Conservation (phyloP, 441 rosid genomes). For the Populus trichocarpa region DNA sequence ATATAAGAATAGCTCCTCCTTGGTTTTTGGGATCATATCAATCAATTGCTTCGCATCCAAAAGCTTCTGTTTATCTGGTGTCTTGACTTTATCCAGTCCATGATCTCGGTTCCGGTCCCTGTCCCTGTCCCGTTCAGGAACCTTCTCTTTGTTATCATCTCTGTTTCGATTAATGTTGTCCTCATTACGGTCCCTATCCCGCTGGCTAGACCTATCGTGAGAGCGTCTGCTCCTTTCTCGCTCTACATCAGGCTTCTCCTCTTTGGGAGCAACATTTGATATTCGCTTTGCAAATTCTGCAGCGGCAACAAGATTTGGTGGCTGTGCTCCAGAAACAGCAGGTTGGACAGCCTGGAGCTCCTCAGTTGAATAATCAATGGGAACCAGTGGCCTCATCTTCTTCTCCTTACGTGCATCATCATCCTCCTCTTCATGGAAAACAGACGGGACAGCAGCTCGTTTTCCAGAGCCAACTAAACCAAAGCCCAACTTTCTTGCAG, state of each 20-base stretch:
- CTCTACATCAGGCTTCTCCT: conserved; percentile 67
- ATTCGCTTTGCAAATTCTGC: conserved; percentile 94
- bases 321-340: conserved; percentile 55
- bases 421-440: conserved; percentile 93
- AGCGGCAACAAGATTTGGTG: conserved; percentile 88
- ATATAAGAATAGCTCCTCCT: conserved; percentile 87
- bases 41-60: conserved; percentile 95
- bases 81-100: conserved; percentile 61
- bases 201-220: conserved; percentile 64
- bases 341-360: conserved; percentile 83
- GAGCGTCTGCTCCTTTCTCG: conserved; percentile 79
- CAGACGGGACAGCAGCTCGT: conserved; percentile 86
- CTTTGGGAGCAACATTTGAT: conserved; percentile 63
- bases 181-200: conserved; percentile 60
- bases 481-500: conserved; percentile 83
- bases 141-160: conserved; percentile 50
- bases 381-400: conserved; percentile 96
- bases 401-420: conserved; percentile 84
- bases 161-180: conserved; percentile 48
- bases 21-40: conserved; percentile 96
- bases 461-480: conserved; percentile 96
- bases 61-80: conserved; percentile 77
- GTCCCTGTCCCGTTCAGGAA: conserved; percentile 49
- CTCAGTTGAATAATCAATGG: conserved; percentile 94
- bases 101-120: conserved; percentile 48